A percentile compares a stretch with the other conserved stretches of the same genome.
Conservation (phyloP, 768 basidiomycete species). For the Hortiboletus flavorubellus region DNA sequence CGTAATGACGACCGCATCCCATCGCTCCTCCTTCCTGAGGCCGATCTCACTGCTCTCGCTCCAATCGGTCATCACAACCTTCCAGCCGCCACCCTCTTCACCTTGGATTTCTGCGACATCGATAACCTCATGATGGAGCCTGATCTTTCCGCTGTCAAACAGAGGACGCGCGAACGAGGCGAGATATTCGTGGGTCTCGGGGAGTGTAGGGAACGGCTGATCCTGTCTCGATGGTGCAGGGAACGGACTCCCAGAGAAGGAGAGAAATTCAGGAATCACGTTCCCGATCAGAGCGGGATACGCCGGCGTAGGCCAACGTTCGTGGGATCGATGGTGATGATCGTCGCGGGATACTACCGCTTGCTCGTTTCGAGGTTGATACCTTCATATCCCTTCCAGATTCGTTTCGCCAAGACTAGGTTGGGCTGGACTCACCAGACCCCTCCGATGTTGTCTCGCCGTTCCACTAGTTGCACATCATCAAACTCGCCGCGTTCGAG, state of each 20-base stretch:
- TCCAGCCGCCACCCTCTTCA: slow-evolving; percentile 35
- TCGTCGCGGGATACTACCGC: neutral
- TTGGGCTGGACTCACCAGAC: slow-evolving; percentile 41
- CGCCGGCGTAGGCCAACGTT: slow-evolving; percentile 44
- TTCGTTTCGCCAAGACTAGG: neutral
- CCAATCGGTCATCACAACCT: slow-evolving; percentile 38
- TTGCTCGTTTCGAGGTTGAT: slow-evolving; percentile 4
- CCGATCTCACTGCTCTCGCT: slow-evolving; percentile 17
- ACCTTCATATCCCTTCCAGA: slow-evolving; percentile 6
- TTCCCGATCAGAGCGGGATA: slow-evolving; percentile 50
- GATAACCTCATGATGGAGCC: slow-evolving; percentile 40
- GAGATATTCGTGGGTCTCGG: slow-evolving; percentile 29
- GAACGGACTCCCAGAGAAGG: slow-evolving; percentile 31
- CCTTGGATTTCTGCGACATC: slow-evolving; percentile 35
- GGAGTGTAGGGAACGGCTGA: slow-evolving; percentile 31
- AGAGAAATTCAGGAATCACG: slow-evolving; percentile 41
- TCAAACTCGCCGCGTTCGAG: slow-evolving; percentile 40
- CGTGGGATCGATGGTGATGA: neutral
- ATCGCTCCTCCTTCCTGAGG: slow-evolving; percentile 33
- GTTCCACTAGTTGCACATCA: slow-evolving; percentile 44
- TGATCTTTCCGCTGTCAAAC: slow-evolving; percentile 32
- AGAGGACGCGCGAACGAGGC: slow-evolving; percentile 25
- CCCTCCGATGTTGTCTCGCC: slow-evolving; percentile 46
- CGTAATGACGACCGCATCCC: slow-evolving; percentile 51
- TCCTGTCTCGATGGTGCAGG: slow-evolving; percentile 18